A percentile compares a stretch with the other conserved stretches of the same genome.
Conservation (phyloP, 192 early-diverging fungal species). For the Phlyctochytrium bullatum region DNA sequence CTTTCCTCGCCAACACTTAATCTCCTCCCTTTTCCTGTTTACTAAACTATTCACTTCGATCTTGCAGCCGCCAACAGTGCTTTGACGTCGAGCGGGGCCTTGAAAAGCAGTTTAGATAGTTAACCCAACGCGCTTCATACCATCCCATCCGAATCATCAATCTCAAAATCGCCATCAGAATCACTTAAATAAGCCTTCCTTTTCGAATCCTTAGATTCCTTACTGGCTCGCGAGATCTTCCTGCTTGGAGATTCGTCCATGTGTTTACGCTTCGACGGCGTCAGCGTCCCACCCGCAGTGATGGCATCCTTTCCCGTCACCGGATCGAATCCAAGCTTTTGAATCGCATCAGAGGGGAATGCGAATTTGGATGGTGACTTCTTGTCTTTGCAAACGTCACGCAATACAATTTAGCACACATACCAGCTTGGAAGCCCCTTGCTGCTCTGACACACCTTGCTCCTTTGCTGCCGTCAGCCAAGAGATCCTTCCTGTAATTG, state of each 20-base stretch:
- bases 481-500: background rate
- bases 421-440: background rate
- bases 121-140: background rate
- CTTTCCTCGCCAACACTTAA: no score
- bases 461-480: background rate
- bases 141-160: background rate
- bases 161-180: background rate
- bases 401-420: background rate
- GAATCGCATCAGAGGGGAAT: background rate
- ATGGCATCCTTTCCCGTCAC: background rate
- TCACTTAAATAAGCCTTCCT: no score
- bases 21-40: no score
- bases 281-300: background rate
- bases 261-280: no score
- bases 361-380: background rate
- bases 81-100: no score
- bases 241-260: no score
- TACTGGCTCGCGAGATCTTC: no score
- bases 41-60: no score
- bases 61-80: no score
- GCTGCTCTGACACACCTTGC: background rate
- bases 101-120: no score
- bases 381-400: background rate
- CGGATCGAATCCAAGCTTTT: slow-evolving; percentile 4
- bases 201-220: no score